Evolutionary conservation across 2,329 filamentous ascomycete species (phyloP), one percentile per base, ranked within the genome.

Genomic region (Hymenoscyphus salicellus): DNA sequence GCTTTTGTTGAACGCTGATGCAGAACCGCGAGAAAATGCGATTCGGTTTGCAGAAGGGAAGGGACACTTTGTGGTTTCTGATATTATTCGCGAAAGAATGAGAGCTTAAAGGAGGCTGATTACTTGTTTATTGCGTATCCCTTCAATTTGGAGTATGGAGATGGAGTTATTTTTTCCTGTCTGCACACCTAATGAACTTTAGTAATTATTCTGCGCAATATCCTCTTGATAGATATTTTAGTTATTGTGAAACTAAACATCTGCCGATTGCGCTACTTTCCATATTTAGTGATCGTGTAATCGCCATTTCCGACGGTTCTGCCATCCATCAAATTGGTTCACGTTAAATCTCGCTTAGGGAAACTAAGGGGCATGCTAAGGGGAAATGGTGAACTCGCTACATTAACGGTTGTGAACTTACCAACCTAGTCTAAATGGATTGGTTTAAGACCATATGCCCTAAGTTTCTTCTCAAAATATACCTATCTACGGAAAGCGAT

Each of bases 1-100:
- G 55, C 60, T 75, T 16, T 65, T 76, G 11, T 26, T 63, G 1
- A 63, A 72, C 33, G 32, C 57, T n/a, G 14, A 32, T 8, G 32
- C n/a, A 10, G 17, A 38, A 17, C 20, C 28, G 8, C 11, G 4
- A 16, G 30, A 58, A 11, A 58, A 3, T 26, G 57, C 32, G 1
- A 38, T 58, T 17, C 6, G 43, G 2, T 26, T 41, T 26, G n/a
- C 57, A 26, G 32, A 58, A 17, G 2, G 6, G 11, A 11, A 16
- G 11, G 33, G 33, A 7, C 10, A 28, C 41, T 41, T 23, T 23
- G 33, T 36, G 3, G 23, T 58, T 23, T 33, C 57, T 36, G 33
- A 58, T 43, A 32, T 58, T 3, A 32, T 58, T 23, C 30, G 17
- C 28, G 32, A 41, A 26, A 23, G 3, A 23, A 11, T 49, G 43